A percentile compares a stretch with the other conserved stretches of the same genome.
Conservation (phyloP, 805 yeast genomes). For the Candida palmyrensis region DNA sequence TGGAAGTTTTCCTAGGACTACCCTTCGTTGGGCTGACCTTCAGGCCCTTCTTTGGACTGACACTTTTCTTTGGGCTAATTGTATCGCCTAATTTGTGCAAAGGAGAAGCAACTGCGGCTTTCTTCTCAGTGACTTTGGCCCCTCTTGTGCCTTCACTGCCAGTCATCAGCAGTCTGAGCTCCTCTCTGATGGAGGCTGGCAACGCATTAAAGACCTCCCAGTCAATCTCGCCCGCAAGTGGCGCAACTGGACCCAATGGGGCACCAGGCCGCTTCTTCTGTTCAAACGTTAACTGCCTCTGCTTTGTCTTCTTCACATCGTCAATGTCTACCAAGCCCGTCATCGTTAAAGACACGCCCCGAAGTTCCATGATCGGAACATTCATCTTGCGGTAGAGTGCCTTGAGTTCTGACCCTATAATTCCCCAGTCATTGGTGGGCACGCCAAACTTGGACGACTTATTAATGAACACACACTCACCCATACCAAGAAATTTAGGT, state of each 20-base stretch:
- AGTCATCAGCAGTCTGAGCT: too few relatives aligned
- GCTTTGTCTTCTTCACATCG: conserved; percentile 15
- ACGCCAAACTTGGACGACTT: conserved; percentile 57
- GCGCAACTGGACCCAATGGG: too few relatives aligned
- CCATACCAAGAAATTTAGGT: conserved; percentile 80
- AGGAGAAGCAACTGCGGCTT: too few relatives aligned
- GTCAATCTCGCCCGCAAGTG: conserved; percentile 45
- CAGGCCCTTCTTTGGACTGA: too few relatives aligned
- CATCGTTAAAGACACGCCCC: conserved; percentile 77
- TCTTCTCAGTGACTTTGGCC: too few relatives aligned
- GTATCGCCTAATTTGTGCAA: too few relatives aligned
- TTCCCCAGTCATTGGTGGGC: conserved; percentile 55
- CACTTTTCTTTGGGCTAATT: too few relatives aligned
- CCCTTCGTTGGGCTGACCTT: conserved; percentile 24
- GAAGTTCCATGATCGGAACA: conserved; percentile 59
- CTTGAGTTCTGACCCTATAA: conserved; percentile 56
- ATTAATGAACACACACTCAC: conserved; percentile 62
- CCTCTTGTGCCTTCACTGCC: conserved; percentile 34
- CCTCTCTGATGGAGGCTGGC: conserved; percentile 63
- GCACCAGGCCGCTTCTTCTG: too few relatives aligned
- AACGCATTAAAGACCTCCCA: conserved; percentile 59
- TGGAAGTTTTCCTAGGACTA: conserved; percentile 10
- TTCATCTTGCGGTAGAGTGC: conserved; percentile 50
- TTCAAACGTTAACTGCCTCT: conserved; percentile 13
- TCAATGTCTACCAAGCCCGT: conserved; percentile 46